Conservation (phyloP, 2,329 filamentous ascomycete genomes). For the Curvularia sp. region DNA sequence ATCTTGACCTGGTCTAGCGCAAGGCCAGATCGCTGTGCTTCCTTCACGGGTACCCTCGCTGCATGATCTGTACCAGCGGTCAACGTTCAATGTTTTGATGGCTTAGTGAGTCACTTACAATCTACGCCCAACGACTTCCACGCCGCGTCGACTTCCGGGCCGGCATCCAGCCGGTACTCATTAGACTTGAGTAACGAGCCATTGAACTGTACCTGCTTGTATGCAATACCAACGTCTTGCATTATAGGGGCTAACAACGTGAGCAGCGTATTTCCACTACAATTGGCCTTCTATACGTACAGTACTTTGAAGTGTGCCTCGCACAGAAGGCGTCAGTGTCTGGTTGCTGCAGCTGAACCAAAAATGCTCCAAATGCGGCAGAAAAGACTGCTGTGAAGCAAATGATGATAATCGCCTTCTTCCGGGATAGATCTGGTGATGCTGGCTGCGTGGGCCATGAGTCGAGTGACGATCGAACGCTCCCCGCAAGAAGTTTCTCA, state of each 20-base stretch:
- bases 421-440: not conserved
- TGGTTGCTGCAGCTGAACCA: constrained; percentile 18
- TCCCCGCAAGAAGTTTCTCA: constrained; percentile 2
- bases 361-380: constrained; percentile 33
- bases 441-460: not conserved
- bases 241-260: constrained; percentile 39
- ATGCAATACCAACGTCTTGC: constrained; percentile 53
- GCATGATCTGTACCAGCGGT: constrained; percentile 33
- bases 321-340: constrained; percentile 40
- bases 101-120: constrained; percentile 48
- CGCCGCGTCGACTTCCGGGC: constrained; percentile 64
- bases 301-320: constrained; percentile 43
- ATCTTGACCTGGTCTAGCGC: constrained; percentile 65
- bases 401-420: not conserved
- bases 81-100: not conserved
- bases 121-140: constrained; percentile 63
- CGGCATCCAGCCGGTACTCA: constrained; percentile 59
- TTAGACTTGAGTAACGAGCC: constrained; percentile 64
- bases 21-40: constrained; percentile 60
- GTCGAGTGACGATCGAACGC: not conserved
- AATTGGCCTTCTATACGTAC: constrained; percentile 26
- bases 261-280: not conserved
- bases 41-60: constrained; percentile 58
- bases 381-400: constrained; percentile 32
- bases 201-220: constrained; percentile 58